Evolutionary conservation across 805 yeast species (phyloP).

Genomic region (Candida quercuum): DNA sequence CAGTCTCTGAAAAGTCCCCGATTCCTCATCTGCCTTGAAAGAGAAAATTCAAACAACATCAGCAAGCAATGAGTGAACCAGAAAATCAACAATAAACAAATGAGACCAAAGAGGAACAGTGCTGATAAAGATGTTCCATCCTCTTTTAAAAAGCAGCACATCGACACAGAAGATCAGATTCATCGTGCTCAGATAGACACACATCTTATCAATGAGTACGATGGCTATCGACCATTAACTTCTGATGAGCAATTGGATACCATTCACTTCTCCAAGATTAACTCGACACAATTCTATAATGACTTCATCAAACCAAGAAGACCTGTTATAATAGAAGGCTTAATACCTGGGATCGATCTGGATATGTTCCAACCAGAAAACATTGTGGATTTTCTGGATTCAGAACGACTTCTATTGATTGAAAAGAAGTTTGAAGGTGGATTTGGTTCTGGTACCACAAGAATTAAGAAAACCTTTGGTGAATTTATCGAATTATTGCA

Average conservation of each 20-base stretch:
- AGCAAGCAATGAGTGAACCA: background rate
- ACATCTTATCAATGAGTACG: constrained; percentile 5
- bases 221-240: constrained; percentile 7
- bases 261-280: constrained; percentile 2
- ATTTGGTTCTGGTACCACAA: constrained; percentile 58
- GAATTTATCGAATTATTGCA: constrained; percentile 41
- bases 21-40: too few species aligned
- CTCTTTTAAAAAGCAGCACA: too few species aligned
- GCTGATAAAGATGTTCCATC: too few species aligned
- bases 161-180: background rate
- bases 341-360: constrained; percentile 29
- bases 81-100: too few species aligned
- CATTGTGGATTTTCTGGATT: constrained; percentile 33
- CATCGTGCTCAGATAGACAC: background rate
- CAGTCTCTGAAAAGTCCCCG: too few species aligned
- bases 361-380: constrained; percentile 28
- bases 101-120: background rate
- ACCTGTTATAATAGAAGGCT: constrained; percentile 46
- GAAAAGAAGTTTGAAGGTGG: constrained; percentile 58
- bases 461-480: constrained; percentile 44
- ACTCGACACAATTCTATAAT: constrained; percentile 8
- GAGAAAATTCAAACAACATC: too few species aligned
- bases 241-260: constrained; percentile 1
- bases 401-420: constrained; percentile 39
- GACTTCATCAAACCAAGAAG: constrained; percentile 15